Conservation (phyloP, 2,329 filamentous ascomycete genomes). For the Trichoderma gracile region DNA sequence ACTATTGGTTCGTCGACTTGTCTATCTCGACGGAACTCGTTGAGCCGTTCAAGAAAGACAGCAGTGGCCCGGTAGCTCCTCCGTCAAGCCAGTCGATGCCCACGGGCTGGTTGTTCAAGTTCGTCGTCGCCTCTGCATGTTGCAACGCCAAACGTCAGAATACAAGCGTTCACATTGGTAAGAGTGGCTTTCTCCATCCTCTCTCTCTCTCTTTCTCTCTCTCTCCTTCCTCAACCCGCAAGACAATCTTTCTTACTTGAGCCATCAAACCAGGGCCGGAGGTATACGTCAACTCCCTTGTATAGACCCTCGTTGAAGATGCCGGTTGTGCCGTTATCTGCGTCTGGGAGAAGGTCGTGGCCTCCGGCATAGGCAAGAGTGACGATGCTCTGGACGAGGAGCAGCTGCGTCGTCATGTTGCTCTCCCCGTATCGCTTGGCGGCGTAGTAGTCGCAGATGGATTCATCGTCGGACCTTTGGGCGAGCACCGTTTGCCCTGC, state of each 20-base stretch:
- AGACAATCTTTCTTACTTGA: conserved; percentile 28
- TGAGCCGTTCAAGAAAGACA: conserved; percentile 32
- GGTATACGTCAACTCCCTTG: conserved; percentile 30
- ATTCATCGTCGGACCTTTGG: conserved; percentile 19
- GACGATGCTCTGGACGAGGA: conserved; percentile 36
- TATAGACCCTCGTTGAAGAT: conserved; percentile 36
- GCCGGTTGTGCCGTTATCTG: conserved; percentile 31
- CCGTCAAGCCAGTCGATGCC: conserved; percentile 37
- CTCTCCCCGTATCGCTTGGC: conserved; percentile 31
- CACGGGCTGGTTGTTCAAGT: conserved; percentile 34
- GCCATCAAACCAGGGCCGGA: conserved; percentile 38
- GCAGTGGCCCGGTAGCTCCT: conserved; percentile 33
- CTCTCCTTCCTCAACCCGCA: too few relatives aligned
- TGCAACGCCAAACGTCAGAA: background rate
- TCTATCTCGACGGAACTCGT: conserved; percentile 29
- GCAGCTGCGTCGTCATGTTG: conserved; percentile 33
- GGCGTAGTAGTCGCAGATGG: conserved; percentile 39
- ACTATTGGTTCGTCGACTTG: conserved; percentile 37
- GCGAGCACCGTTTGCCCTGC: background rate
- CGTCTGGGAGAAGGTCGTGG: conserved; percentile 24
- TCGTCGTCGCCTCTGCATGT: conserved; percentile 32
- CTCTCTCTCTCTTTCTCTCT: background rate
- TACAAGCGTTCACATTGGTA: background rate
- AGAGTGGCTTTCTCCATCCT: background rate
- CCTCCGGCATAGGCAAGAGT: conserved; percentile 36